These are phyloP conservation scores for Euphrasia arctica DNA, from an alignment of 305 asterid species.

Conservation along the genomic window DNA sequence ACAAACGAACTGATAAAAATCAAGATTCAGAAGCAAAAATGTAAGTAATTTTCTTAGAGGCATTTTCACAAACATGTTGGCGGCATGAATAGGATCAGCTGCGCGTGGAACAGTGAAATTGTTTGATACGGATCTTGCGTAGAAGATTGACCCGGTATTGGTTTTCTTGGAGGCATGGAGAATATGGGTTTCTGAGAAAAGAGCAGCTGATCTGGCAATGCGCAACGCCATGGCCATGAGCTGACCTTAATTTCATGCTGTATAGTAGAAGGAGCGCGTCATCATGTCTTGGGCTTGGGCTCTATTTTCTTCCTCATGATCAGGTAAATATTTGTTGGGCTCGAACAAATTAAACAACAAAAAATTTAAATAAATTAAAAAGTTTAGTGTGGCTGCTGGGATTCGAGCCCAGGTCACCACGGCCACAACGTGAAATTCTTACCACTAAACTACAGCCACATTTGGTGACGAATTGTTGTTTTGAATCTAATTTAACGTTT, in stretches of 20 bases:
- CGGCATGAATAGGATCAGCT: constrained; percentile 26
- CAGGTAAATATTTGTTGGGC: no score
- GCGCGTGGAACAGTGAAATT: constrained; percentile 23
- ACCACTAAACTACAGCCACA: no score
- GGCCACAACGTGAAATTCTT: no score
- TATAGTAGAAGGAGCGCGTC: no score
- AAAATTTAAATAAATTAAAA: no score
- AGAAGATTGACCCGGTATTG: constrained; percentile 9
- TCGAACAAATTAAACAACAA: no score
- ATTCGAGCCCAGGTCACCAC: no score
- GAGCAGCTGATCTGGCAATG: constrained; percentile 26
- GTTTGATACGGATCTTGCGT: constrained; percentile 25
- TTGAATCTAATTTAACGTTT: no score
- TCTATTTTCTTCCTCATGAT: no score
- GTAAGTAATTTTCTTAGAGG: not conserved
- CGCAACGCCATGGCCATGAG: constrained; percentile 31
- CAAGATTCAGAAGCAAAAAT: not conserved
- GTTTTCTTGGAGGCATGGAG: constrained; percentile 14
- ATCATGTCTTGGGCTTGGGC: no score
- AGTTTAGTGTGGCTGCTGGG: no score
- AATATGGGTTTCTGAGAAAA: constrained; percentile 22
- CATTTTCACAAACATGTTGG: constrained; percentile 33
- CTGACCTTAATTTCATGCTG: not conserved
- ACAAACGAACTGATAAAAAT: not conserved
- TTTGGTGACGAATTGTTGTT: no score